Base-by-base conservation (phyloP, 2,329 filamentous ascomycete genomes). In the Plenodomus lindquistii region DNA sequence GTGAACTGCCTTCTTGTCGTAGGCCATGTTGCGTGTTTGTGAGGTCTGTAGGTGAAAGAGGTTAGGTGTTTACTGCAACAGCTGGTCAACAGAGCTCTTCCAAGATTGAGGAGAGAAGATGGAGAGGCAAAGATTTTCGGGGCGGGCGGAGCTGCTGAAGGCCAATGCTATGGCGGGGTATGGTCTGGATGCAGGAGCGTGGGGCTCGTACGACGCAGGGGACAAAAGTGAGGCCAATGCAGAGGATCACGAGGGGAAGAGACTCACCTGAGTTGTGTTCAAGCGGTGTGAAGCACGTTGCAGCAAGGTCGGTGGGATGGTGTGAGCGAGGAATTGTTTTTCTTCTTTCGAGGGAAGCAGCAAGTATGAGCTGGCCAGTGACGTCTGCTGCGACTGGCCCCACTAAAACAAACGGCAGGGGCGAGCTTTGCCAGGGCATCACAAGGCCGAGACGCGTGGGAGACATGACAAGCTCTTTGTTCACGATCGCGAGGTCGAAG, bases 1-100 rank as follows among this genome's bases (percentile, higher is more conserved):
- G 69, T 80, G 78, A 43, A 80, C 72, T 52, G 76, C 77, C 67
- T 79, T 80, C 73, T 77, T 77, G 29, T 72, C 70, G 62, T 63
- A 71, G 44, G 61, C 27, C 69, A 72, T 72, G 46, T 42, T 68
- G 59, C 42, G 48, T 53, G 53, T 31, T 44, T 41, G 45, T 50
- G 47, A 42, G 11, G 6, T 31, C 11, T 31, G 42, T 48, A 37
- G 27, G 40, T 34, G 19, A n/a, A 20, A 16, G 41, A 45, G 45
- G 58, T 61, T 46, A 66, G 59, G 63, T 57, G 50, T 44, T 46
- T 34, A 34, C 17, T 16, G 31, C 35, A 10, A 42, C 29, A 50
- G 34, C 39, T 38, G 37, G 44, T 18, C 22, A 42, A 20, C 35
- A 46, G 37, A 35, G 27, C 27, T 31, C 9, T 31, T 15, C 27